phyloP scores from a whole-genome alignment of 2,329 filamentous ascomycete genomes.

The Exophiala aquamarina region DNA sequence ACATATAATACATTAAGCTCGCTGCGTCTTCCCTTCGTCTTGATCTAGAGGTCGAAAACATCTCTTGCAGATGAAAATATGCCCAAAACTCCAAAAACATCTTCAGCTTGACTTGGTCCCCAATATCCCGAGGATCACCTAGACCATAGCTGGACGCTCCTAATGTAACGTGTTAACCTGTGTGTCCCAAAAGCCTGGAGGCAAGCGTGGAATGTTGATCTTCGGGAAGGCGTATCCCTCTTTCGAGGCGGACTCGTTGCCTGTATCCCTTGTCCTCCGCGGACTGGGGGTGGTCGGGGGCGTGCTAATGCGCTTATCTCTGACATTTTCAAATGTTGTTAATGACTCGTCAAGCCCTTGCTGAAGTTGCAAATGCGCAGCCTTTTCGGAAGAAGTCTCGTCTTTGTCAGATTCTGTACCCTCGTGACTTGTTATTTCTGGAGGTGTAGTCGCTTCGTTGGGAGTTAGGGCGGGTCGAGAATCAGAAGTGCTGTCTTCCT shows the following conservation, averaged over 20 bases:
- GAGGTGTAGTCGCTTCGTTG: neutral
- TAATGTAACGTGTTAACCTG: slow-evolving; percentile 26
- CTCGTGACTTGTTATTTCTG: neutral
- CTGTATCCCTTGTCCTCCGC: slow-evolving; percentile 7
- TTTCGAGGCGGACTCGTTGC: slow-evolving; percentile 12
- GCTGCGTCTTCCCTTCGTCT: too few species aligned
- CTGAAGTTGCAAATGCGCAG: slow-evolving; percentile 20
- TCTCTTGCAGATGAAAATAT: too few species aligned
- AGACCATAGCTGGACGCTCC: neutral
- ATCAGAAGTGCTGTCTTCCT: slow-evolving; percentile 13
- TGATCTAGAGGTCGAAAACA: too few species aligned
- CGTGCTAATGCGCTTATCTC: slow-evolving; percentile 19
- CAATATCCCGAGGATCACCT: neutral
- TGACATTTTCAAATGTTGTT: slow-evolving; percentile 28
- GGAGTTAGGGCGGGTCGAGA: neutral
- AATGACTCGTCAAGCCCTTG: slow-evolving; percentile 24
- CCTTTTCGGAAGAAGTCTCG: slow-evolving; percentile 14
- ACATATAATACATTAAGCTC: too few species aligned
- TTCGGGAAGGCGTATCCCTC: slow-evolving; percentile 24
- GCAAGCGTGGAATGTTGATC: slow-evolving; percentile 27
- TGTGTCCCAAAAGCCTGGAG: slow-evolving; percentile 25
- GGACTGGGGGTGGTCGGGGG: slow-evolving; percentile 22
- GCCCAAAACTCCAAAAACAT: too few species aligned
- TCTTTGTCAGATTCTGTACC: slow-evolving; percentile 8
- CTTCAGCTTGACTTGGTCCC: too few species aligned